Conservation (phyloP, 169 alveolate genomes). For the Plasmodium knowlesi region DNA sequence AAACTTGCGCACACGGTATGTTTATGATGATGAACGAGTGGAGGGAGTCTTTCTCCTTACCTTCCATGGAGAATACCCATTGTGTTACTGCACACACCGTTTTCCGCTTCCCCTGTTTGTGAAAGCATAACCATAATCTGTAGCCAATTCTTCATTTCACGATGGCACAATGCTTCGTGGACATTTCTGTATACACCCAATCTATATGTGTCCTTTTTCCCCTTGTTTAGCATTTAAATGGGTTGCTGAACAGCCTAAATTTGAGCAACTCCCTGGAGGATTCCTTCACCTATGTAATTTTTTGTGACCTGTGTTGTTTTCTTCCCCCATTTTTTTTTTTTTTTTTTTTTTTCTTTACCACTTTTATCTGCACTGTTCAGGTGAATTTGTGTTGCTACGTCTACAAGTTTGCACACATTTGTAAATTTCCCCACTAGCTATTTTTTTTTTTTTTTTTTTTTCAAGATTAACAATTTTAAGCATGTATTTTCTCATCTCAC, state of each 20-base stretch:
- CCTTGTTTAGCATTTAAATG: constrained; percentile 34
- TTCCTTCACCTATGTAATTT: constrained; percentile 44
- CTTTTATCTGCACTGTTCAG: not conserved
- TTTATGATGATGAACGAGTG: not conserved
- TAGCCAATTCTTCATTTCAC: not conserved
- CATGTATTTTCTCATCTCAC: constrained; percentile 66
- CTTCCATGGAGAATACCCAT: not conserved
- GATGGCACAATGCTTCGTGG: not conserved
- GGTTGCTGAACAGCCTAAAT: constrained; percentile 13
- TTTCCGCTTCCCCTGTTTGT: not conserved
- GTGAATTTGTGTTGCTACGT: not conserved
- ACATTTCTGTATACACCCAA: not conserved
- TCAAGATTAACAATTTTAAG: constrained; percentile 36
- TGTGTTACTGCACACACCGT: not conserved
- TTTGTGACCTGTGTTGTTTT: not conserved
- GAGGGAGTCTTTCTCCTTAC: not conserved
- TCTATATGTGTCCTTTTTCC: not conserved
- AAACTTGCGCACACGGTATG: constrained; percentile 8
- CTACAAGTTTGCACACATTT: not conserved
- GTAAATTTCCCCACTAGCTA: not conserved
- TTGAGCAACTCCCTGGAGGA: constrained; percentile 8
- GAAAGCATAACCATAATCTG: not conserved
- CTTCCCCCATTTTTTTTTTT: not conserved
- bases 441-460: constrained; percentile 28
- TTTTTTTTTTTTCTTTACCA: not conserved